phyloP scores from a whole-genome alignment of 2,329 filamentous ascomycete genomes.

The Aspergillus sojae region DNA sequence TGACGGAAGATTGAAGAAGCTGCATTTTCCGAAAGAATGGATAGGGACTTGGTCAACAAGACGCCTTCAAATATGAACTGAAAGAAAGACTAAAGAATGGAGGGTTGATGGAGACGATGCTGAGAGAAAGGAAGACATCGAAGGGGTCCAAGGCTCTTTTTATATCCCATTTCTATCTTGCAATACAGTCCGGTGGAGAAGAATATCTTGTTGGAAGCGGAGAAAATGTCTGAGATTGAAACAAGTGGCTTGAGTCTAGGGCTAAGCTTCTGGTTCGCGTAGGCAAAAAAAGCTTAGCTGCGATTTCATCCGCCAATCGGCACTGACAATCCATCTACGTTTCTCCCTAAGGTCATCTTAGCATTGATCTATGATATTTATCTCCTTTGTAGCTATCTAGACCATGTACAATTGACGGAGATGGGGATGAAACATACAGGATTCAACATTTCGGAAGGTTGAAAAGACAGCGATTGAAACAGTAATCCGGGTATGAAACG shows the following conservation, averaged over 20 bases:
- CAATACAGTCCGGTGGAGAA: neutral
- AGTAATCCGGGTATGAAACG: neutral
- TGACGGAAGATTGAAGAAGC: conserved; percentile 15
- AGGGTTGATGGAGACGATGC: neutral
- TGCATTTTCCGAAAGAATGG: conserved; percentile 16
- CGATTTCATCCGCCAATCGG: neutral
- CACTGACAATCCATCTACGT: neutral
- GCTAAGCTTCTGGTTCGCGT: conserved; percentile 1
- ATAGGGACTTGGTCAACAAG: conserved; percentile 16
- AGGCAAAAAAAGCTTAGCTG: conserved; percentile 2
- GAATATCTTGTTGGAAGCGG: neutral
- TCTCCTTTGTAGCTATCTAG: neutral
- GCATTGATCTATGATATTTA: neutral
- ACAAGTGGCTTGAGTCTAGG: neutral
- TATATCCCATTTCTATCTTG: neutral
- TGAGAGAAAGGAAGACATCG: neutral
- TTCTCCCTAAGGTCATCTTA: neutral
- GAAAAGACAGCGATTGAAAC: neutral
- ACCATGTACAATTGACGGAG: neutral
- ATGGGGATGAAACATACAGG: neutral
- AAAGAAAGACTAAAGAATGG: conserved; percentile 11
- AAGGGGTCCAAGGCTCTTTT: neutral
- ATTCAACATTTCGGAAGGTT: neutral
- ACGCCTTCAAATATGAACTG: neutral
- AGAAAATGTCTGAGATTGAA: conserved; percentile 1